A percentile compares a stretch with the other conserved stretches of the same genome.
Conservation (phyloP, 495 filamentous ascomycete genomes). For the Podospora fimiseda region DNA sequence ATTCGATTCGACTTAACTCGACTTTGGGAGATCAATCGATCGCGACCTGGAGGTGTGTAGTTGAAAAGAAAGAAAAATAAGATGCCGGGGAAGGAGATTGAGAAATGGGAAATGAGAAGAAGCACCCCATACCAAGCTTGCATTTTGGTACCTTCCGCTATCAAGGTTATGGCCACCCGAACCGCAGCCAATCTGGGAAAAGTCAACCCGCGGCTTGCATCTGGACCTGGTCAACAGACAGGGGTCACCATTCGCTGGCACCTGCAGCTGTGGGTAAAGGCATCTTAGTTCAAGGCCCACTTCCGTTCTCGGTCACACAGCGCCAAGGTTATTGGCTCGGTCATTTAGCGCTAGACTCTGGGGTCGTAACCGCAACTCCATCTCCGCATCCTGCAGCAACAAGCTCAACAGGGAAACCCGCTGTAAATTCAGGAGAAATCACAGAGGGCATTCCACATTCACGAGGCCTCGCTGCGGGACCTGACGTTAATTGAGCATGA, state of each 20-base stretch:
- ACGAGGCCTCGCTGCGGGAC: not conserved
- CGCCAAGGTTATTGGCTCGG: conserved; percentile 12
- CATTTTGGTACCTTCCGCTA: not conserved
- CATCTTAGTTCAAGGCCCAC: conserved; percentile 2
- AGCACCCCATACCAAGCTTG: not conserved
- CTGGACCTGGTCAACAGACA: not conserved
- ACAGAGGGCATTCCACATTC: not conserved
- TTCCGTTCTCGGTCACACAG: conserved; percentile 11
- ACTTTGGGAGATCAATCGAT: conserved; percentile 4
- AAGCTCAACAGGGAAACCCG: not conserved
- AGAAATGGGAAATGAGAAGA: conserved; percentile 9
- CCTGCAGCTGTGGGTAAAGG: not conserved
- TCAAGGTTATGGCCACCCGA: conserved; percentile 3
- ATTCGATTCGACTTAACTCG: conserved; percentile 3
- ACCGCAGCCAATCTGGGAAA: conserved; percentile 6
- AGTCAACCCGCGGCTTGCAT: conserved; percentile 7
- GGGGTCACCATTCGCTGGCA: conserved; percentile 3
- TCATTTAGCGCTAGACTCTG: conserved; percentile 1
- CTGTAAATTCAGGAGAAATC: not conserved
- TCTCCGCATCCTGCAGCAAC: conserved; percentile 1
- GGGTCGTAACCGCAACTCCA: conserved; percentile 2
- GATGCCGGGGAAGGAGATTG: not conserved
- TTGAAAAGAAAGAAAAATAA: not conserved
- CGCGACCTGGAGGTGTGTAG: not conserved
- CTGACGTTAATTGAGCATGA: not conserved